Percentiles rank a stretch among this genome's conserved stretches.
Conservation (phyloP, 1,139 yeast genomes). For the Groenewaldozyma auringiensis region DNA sequence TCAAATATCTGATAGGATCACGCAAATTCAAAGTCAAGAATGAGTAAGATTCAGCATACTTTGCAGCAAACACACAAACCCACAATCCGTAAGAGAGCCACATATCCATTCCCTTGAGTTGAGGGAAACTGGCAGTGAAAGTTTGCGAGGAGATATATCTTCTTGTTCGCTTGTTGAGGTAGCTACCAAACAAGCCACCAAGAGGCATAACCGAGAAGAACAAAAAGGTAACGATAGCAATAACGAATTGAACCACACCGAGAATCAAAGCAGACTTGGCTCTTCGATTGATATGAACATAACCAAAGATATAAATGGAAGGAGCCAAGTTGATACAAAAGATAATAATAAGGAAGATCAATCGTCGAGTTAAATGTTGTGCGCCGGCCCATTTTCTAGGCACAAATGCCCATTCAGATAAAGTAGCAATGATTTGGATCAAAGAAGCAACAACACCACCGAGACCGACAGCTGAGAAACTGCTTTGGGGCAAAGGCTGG, state of each 20-base stretch:
- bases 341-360: constrained; percentile 62
- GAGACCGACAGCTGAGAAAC: constrained; percentile 88
- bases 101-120: constrained; percentile 81
- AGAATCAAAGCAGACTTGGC: constrained; percentile 76
- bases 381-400: constrained; percentile 99
- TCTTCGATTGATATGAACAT: constrained; percentile 52
- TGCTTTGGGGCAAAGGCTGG: constrained; percentile 76
- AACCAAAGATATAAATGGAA: constrained; percentile 75
- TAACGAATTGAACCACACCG: constrained; percentile 81
- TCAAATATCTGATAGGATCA: constrained; percentile 82
- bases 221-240: constrained; percentile 73
- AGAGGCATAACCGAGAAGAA: constrained; percentile 94
- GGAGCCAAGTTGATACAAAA: constrained; percentile 75
- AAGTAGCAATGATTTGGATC: constrained; percentile 79
- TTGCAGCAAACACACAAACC: constrained; percentile 82
- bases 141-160: constrained; percentile 90
- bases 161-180: constrained; percentile 80
- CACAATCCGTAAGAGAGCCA: constrained; percentile 93
- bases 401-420: constrained; percentile 92
- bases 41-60: constrained; percentile 83
- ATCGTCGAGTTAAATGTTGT: constrained; percentile 86
- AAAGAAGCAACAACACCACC: constrained; percentile 84
- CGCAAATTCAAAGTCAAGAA: constrained; percentile 83
- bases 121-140: constrained; percentile 85
- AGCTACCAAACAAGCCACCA: constrained; percentile 93